A percentile compares a stretch with the other conserved stretches of the same genome.
These are phyloP conservation scores for Yamadazyma dendronema DNA, from an alignment of 1,139 yeast genomes.

Conservation along the genomic window DNA sequence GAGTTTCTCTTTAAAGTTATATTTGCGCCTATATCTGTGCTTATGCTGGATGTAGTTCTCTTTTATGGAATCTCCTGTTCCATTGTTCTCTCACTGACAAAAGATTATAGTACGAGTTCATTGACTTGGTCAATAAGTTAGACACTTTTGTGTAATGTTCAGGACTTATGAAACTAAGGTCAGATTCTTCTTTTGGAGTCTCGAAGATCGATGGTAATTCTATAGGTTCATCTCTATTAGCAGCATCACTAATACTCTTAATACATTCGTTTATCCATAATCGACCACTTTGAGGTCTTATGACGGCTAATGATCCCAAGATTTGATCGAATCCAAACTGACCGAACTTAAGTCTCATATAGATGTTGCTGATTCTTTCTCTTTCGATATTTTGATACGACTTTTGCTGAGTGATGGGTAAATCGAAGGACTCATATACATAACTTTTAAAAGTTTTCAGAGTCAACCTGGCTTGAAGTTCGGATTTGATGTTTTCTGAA, in stretches of 20 bases:
- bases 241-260: neutral
- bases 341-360: slow-evolving; percentile 10
- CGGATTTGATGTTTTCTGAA: neutral
- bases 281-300: neutral
- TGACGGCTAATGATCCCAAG: slow-evolving; percentile 7
- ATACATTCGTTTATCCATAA: neutral
- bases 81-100: neutral
- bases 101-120: neutral
- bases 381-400: slow-evolving; percentile 4
- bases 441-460: slow-evolving; percentile 7
- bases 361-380: slow-evolving; percentile 6
- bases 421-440: slow-evolving; percentile 3
- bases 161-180: neutral
- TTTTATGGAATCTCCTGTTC: no score
- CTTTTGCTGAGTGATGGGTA: slow-evolving; percentile 1
- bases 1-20: no score
- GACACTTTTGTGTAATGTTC: neutral
- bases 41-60: no score
- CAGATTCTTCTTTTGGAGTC: neutral
- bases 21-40: no score
- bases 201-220: neutral
- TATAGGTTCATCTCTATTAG: neutral
- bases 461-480: slow-evolving; percentile 1
- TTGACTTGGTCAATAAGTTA: neutral
- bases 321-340: slow-evolving; percentile 13